A percentile compares a stretch with the other conserved stretches of the same genome.
Conservation (phyloP, 208 protist species). For the Acanthamoeba castellanii region DNA sequence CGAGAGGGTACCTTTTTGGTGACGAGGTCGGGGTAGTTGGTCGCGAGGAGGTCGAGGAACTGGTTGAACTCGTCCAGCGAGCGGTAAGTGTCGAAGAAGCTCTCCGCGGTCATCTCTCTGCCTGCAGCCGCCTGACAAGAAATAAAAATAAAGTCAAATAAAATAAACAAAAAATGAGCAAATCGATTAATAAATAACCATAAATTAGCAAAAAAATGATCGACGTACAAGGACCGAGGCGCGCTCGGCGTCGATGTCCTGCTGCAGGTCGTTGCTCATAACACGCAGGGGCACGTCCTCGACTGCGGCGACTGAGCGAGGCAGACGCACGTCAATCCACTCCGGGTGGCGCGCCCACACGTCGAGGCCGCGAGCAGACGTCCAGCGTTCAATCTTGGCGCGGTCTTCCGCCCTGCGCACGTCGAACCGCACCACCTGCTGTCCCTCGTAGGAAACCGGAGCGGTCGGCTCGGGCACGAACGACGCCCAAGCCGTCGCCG, state of each 20-base stretch:
- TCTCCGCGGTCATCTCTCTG: neutral
- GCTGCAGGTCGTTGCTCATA: neutral
- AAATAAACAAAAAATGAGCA: neutral
- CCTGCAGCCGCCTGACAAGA: neutral
- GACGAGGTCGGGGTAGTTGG: neutral
- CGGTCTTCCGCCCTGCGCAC: neutral
- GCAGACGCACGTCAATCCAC: slow-evolving; percentile 6
- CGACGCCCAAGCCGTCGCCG: neutral
- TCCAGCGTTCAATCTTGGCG: slow-evolving; percentile 20
- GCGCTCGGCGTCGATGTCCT: neutral
- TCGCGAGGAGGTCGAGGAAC: slow-evolving; percentile 6
- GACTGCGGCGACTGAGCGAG: neutral
- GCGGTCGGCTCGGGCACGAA: neutral
- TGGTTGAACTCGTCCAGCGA: slow-evolving; percentile 21
- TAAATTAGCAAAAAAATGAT: neutral
- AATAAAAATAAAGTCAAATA: neutral
- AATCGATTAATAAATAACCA: neutral
- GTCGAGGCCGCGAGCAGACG: neutral
- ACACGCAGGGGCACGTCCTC: neutral
- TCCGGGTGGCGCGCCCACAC: slow-evolving; percentile 5
- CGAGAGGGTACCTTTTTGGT: neutral
- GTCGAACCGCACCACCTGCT: neutral
- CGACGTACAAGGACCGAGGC: neutral
- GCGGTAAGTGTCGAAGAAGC: slow-evolving; percentile 24
- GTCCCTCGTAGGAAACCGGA: neutral